phyloP scores from a whole-genome alignment of 2,329 filamentous ascomycete genomes.

The Capronia epimyces region DNA sequence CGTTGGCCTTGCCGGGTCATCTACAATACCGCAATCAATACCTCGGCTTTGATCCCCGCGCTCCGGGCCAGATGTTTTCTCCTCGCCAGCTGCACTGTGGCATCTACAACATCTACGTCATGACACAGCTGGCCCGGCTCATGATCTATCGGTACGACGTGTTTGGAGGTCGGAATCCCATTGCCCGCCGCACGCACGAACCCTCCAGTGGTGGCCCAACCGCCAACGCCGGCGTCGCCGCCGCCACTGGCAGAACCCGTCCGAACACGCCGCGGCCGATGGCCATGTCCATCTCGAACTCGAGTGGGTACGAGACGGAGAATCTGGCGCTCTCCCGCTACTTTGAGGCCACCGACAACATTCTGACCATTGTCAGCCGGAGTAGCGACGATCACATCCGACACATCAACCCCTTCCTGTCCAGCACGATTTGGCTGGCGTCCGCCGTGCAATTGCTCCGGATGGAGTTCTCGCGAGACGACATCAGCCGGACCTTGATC shows the following conservation, averaged over 20 bases:
- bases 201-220: too few species aligned
- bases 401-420: constrained; percentile 34
- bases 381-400: constrained; percentile 25
- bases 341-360: constrained; percentile 32
- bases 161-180: too few species aligned
- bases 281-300: constrained; percentile 2
- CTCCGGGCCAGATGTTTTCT: not conserved
- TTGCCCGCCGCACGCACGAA: too few species aligned
- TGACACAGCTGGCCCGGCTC: constrained; percentile 34
- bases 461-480: constrained; percentile 23
- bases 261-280: too few species aligned
- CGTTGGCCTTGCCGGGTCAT: not conserved
- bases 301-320: not conserved
- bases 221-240: too few species aligned
- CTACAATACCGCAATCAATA: not conserved
- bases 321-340: constrained; percentile 23
- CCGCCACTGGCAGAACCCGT: not conserved
- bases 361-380: constrained; percentile 30
- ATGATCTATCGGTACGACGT: constrained; percentile 24
- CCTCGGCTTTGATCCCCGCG: not conserved
- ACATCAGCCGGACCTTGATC: constrained; percentile 12
- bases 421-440: constrained; percentile 34
- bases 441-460: constrained; percentile 26
- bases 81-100: constrained; percentile 25
- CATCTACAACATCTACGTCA: constrained; percentile 33